These are phyloP conservation scores for Westerdykella ornata DNA, from an alignment of 2,329 filamentous ascomycete genomes.

Conservation along the genomic window DNA sequence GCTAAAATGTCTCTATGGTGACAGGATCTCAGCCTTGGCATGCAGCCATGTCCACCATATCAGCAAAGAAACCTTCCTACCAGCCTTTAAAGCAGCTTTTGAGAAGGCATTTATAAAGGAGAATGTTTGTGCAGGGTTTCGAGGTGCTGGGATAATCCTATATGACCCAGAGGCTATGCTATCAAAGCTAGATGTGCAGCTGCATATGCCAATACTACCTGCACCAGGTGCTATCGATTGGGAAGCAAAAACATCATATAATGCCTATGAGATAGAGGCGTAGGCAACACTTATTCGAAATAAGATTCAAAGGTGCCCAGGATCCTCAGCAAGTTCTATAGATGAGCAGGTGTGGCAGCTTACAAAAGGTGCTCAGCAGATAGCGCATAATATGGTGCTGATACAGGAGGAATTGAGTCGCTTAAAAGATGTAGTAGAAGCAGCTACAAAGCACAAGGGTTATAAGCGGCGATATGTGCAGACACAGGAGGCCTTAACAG, in stretches of 20 bases:
- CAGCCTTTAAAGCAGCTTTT: conserved; percentile 18
- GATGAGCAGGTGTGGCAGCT: conserved; percentile 3
- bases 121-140: conserved; percentile 21
- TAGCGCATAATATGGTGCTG: neutral
- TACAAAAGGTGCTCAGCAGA: conserved; percentile 5
- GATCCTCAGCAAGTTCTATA: conserved; percentile 6
- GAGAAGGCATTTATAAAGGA: conserved; percentile 14
- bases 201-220: conserved; percentile 2
- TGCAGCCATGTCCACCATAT: conserved; percentile 20
- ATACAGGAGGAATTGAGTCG: conserved; percentile 1
- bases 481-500: neutral
- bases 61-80: conserved; percentile 15
- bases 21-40: conserved; percentile 23
- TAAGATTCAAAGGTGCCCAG: conserved; percentile 2
- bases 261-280: conserved; percentile 1
- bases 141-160: conserved; percentile 25
- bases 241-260: conserved; percentile 4
- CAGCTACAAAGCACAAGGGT: conserved; percentile 1
- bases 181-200: conserved; percentile 21
- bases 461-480: conserved; percentile 3
- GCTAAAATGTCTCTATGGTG: conserved; percentile 28
- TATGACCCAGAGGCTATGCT: conserved; percentile 24
- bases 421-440: conserved; percentile 1
- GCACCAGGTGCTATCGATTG: conserved; percentile 1
- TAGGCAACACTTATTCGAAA: conserved; percentile 4